Conservation (phyloP, 768 basidiomycete genomes). For the Filobasidium wieringae region DNA sequence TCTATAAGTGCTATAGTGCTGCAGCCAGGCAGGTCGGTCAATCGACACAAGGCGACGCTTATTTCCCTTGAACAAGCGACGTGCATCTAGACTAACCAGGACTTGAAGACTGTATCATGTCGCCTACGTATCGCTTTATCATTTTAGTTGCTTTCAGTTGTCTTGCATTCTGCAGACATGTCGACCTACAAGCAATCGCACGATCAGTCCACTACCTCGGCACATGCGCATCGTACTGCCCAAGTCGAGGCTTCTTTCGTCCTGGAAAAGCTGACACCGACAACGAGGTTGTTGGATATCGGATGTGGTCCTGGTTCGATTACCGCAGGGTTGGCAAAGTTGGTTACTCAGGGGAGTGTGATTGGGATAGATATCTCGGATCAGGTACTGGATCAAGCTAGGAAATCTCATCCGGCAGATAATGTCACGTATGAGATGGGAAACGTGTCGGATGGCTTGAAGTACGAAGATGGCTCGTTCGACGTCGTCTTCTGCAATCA, state of each 20-base stretch:
- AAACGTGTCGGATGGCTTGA: constrained; percentile 39
- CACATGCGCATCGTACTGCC: constrained; percentile 41
- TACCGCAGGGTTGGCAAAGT: constrained; percentile 42
- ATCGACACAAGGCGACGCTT: too few relatives aligned
- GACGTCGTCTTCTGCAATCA: constrained; percentile 48
- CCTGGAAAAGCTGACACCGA: constrained; percentile 38
- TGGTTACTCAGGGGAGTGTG: constrained; percentile 42
- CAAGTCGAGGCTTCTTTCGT: constrained; percentile 44
- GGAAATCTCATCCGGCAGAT: constrained; percentile 21
- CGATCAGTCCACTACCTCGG: neutral
- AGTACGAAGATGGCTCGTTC: constrained; percentile 42
- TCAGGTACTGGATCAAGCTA: constrained; percentile 40
- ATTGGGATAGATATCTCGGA: constrained; percentile 42
- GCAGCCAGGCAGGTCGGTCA: too few relatives aligned
- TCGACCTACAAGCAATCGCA: neutral
- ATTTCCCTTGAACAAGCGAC: too few relatives aligned
- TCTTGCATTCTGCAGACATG: too few relatives aligned
- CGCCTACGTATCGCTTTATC: too few relatives aligned
- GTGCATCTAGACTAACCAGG: too few relatives aligned
- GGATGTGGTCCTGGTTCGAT: constrained; percentile 50
- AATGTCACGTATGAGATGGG: constrained; percentile 43
- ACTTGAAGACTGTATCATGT: too few relatives aligned
- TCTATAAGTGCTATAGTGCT: too few relatives aligned
- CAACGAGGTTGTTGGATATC: constrained; percentile 45
- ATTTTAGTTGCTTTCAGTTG: too few relatives aligned